Evolutionary conservation across 345 rosid genomes (phyloP).

Genomic region (Populus deltoides): DNA sequence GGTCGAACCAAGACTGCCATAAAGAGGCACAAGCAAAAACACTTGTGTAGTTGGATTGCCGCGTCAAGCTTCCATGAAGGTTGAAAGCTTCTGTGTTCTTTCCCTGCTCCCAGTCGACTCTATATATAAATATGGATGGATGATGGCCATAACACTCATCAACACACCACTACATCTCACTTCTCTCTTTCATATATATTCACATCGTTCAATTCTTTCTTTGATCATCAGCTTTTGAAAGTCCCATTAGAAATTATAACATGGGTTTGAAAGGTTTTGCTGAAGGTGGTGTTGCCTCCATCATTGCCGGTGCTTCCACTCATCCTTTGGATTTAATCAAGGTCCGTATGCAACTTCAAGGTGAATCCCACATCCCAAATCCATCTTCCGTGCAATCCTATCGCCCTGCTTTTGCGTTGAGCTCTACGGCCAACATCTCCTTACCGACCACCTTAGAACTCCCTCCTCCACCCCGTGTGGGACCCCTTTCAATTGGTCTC

Average conservation of each 20-base stretch:
- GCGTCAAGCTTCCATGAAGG: no score
- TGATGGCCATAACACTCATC: no score
- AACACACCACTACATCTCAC: no score
- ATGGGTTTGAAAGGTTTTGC: conserved; percentile 16
- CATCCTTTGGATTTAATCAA: conserved; percentile 13
- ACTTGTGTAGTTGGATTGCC: no score
- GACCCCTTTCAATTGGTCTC: not conserved
- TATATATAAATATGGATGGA: no score
- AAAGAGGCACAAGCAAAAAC: no score
- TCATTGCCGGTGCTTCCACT: conserved; percentile 8
- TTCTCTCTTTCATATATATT: no score
- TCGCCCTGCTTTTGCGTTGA: not conserved
- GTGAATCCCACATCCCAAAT: not conserved
- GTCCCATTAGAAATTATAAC: not conserved
- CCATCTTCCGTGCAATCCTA: not conserved
- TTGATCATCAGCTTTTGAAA: no score
- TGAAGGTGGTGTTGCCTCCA: conserved; percentile 13
- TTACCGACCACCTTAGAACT: not conserved
- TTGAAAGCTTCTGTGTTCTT: no score
- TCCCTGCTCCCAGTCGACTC: no score
- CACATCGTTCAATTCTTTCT: no score
- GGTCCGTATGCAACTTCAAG: conserved; percentile 10
- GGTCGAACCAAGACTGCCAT: no score
- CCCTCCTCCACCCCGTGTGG: not conserved
- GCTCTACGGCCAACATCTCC: not conserved